Percentiles rank a stretch among this genome's conserved stretches.
Conservation (phyloP, 2,329 filamentous ascomycete species). For the Biscogniauxia mediterranea region DNA sequence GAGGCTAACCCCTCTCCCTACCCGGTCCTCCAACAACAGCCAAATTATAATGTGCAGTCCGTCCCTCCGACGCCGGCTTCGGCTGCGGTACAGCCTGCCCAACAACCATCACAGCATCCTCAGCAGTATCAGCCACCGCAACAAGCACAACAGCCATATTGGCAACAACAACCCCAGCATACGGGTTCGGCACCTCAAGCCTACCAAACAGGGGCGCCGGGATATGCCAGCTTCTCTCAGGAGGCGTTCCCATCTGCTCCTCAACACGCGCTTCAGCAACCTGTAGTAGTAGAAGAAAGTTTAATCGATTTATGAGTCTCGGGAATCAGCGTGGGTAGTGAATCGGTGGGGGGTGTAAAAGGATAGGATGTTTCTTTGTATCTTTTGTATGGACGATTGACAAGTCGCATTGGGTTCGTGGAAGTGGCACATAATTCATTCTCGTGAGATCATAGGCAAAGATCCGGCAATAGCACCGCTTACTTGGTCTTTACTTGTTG, state of each 20-base stretch:
- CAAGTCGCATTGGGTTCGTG: background rate
- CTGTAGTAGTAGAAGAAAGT: slow-evolving; percentile 67
- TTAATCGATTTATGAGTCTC: slow-evolving; percentile 68
- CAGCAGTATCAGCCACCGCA: slow-evolving; percentile 36
- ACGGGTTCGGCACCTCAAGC: slow-evolving; percentile 41
- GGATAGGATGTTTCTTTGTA: background rate
- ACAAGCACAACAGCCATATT: slow-evolving; percentile 45
- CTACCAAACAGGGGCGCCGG: slow-evolving; percentile 33
- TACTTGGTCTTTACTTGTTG: background rate
- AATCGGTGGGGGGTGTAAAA: background rate
- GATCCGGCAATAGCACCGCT: background rate
- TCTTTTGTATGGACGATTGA: background rate
- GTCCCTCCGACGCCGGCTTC: slow-evolving; percentile 38
- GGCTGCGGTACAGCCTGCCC: slow-evolving; percentile 27
- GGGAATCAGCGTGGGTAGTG: background rate
- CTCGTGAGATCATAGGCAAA: background rate
- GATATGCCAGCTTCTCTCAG: slow-evolving; percentile 52
- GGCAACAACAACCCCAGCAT: slow-evolving; percentile 46
- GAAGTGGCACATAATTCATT: background rate
- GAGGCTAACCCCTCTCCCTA: slow-evolving; percentile 51
- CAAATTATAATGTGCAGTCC: slow-evolving; percentile 45
- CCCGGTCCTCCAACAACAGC: slow-evolving; percentile 48
- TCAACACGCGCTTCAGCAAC: slow-evolving; percentile 58
- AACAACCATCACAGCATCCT: slow-evolving; percentile 24
- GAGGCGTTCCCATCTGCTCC: slow-evolving; percentile 66